Evolutionary conservation across 208 protist species (phyloP).

Genomic region (Wallacemonas sp.): DNA sequence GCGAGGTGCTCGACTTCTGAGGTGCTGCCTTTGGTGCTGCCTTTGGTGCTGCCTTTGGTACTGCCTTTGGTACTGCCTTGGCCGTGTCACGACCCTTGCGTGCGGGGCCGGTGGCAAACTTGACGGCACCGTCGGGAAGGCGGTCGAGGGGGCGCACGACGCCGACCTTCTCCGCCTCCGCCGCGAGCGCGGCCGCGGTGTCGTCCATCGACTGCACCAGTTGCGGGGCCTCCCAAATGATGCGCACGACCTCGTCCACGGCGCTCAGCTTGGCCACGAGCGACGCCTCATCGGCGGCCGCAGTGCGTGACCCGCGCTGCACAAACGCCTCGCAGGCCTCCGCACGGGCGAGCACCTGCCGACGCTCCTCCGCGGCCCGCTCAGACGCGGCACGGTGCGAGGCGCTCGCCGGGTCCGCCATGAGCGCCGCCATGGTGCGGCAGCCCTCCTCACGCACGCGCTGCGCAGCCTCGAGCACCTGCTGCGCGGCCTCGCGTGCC

Average conservation of each 20-base stretch:
- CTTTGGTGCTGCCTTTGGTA: not conserved
- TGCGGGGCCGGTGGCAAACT: not conserved
- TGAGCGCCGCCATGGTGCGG: not conserved
- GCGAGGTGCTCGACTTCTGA: not conserved
- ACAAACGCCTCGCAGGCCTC: not conserved
- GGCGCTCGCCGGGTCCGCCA: not conserved
- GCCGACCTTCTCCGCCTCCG: slow-evolving; percentile 1
- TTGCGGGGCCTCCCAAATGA: slow-evolving; percentile 24
- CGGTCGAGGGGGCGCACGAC: slow-evolving; percentile 3
- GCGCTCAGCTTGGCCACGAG: not conserved
- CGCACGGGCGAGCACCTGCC: not conserved
- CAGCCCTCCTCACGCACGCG: slow-evolving; percentile 1
- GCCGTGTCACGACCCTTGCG: not conserved
- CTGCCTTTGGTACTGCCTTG: not conserved
- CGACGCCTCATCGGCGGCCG: not conserved
- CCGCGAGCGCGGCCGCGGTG: slow-evolving; percentile 4
- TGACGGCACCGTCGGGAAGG: slow-evolving; percentile 1
- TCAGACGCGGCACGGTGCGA: not conserved
- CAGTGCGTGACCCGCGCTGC: not conserved
- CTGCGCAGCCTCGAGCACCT: not conserved
- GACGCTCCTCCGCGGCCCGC: not conserved
- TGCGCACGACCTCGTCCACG: slow-evolving; percentile 12
- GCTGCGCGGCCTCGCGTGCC: not conserved
- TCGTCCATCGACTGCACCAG: slow-evolving; percentile 18
- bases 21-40: not conserved